Evolutionary conservation across 805 yeast genomes (phyloP).

Genomic region (Saccharomyces paradoxus): DNA sequence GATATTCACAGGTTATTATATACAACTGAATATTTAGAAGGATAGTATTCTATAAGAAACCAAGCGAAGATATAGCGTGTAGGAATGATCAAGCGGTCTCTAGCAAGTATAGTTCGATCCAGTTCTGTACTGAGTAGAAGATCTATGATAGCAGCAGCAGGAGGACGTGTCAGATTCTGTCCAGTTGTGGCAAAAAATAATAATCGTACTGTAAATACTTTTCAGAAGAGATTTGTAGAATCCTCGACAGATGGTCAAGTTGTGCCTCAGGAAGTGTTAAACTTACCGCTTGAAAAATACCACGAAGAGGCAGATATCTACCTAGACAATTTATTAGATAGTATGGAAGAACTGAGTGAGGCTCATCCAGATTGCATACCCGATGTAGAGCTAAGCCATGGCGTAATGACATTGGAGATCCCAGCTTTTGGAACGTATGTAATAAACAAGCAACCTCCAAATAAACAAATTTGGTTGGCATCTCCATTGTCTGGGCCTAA

Average conservation of each 20-base stretch:
- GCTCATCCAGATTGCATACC: constrained; percentile 54
- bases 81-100: not conserved
- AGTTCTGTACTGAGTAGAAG: not conserved
- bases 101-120: not conserved
- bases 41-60: not conserved
- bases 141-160: not conserved
- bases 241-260: constrained; percentile 45
- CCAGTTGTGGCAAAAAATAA: not conserved
- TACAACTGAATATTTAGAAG: not conserved
- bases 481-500: constrained; percentile 94
- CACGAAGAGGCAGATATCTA: constrained; percentile 58
- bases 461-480: constrained; percentile 91
- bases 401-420: constrained; percentile 69
- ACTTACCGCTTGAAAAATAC: constrained; percentile 46
- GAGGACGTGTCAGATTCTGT: not conserved
- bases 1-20: not conserved
- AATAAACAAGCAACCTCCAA: constrained; percentile 95
- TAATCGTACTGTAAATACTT: not conserved
- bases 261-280: constrained; percentile 45
- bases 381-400: constrained; percentile 64
- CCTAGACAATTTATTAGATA: constrained; percentile 59
- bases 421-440: constrained; percentile 80
- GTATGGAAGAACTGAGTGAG: constrained; percentile 62
- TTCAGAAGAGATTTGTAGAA: not conserved
- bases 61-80: not conserved